phyloP scores from a whole-genome alignment of 352 stramenopile species.

The Phytopythium montanum region DNA sequence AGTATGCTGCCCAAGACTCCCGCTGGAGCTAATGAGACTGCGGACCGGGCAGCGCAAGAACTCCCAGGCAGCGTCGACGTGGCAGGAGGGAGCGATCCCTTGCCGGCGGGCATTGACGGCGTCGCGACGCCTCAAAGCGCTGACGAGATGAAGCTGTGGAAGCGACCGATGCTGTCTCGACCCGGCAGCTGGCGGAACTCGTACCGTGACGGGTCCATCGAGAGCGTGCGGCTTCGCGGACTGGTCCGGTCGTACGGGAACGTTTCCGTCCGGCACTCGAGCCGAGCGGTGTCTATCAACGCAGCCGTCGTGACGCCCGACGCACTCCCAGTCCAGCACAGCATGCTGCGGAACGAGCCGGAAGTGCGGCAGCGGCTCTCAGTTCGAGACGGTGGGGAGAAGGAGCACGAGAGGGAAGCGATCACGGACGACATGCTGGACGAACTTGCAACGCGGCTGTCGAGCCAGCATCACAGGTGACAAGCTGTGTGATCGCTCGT shows the following conservation, averaged over 20 bases:
- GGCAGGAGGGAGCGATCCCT: neutral
- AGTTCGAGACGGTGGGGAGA: neutral
- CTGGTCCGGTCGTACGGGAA: slow-evolving; percentile 16
- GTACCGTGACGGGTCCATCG: slow-evolving; percentile 27
- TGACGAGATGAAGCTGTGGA: slow-evolving; percentile 36
- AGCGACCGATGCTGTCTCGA: slow-evolving; percentile 24
- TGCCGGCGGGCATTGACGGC: slow-evolving; percentile 6
- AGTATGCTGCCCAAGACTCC: slow-evolving; percentile 2
- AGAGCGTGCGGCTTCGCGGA: slow-evolving; percentile 31
- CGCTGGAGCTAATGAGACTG: neutral
- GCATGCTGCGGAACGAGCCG: slow-evolving; percentile 22
- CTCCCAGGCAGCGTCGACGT: neutral
- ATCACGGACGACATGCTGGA: slow-evolving; percentile 9
- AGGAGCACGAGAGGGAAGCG: neutral
- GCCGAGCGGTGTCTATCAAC: slow-evolving; percentile 23
- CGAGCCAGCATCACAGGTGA: neutral
- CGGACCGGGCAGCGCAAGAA: neutral
- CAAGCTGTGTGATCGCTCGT: neutral
- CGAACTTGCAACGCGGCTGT: slow-evolving; percentile 5
- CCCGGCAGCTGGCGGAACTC: slow-evolving; percentile 52
- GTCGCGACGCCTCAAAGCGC: slow-evolving; percentile 19
- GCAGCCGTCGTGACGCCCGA: slow-evolving; percentile 18
- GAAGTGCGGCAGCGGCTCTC: neutral
- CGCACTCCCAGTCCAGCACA: slow-evolving; percentile 17
- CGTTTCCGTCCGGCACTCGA: slow-evolving; percentile 21